Percentiles rank a stretch among this genome's conserved stretches.
phyloP scores from a whole-genome alignment of 305 asterid species.

The Fraxinus nigra region DNA sequence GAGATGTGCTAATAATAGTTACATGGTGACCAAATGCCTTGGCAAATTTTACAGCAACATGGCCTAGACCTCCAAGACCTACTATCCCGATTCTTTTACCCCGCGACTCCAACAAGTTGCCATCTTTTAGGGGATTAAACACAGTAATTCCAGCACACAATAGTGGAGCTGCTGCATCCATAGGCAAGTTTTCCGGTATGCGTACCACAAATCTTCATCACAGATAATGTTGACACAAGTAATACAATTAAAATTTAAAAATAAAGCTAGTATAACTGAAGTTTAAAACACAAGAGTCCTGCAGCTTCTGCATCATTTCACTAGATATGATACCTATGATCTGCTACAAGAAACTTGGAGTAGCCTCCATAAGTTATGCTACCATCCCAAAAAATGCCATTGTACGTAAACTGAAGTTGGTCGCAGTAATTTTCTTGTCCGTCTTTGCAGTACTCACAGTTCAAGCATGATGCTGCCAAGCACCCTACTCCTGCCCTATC shows the following conservation, averaged over 20 bases:
- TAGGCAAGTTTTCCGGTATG: conserved; percentile 62
- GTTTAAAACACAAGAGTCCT: not conserved
- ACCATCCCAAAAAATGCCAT: conserved; percentile 92
- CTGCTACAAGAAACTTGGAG: conserved; percentile 66
- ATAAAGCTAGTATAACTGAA: not conserved
- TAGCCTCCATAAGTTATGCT: conserved; percentile 89
- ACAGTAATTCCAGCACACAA: conserved; percentile 78
- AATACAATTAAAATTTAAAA: not conserved
- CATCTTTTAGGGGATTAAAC: conserved; percentile 64
- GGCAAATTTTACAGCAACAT: conserved; percentile 69
- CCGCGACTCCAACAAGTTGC: conserved; percentile 40
- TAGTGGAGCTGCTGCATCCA: conserved; percentile 86
- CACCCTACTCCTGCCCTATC: conserved; percentile 84
- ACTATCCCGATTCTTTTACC: conserved; percentile 61
- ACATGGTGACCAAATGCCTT: conserved; percentile 86
- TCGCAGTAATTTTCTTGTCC: conserved; percentile 81
- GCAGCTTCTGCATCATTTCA: not conserved
- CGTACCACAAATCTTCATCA: conserved; percentile 61
- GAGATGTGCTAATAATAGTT: conserved; percentile 77
- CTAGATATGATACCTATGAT: conserved; percentile 48
- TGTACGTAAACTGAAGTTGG: conserved; percentile 59
- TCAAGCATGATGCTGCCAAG: conserved; percentile 75
- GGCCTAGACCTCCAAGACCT: conserved; percentile 89
- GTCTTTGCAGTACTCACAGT: conserved; percentile 58
- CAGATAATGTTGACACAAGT: not conserved